A percentile compares a stretch with the other conserved stretches of the same genome.
phyloP scores from a whole-genome alignment of 164 flowering plant genomes.

The Vitis labrusca region DNA sequence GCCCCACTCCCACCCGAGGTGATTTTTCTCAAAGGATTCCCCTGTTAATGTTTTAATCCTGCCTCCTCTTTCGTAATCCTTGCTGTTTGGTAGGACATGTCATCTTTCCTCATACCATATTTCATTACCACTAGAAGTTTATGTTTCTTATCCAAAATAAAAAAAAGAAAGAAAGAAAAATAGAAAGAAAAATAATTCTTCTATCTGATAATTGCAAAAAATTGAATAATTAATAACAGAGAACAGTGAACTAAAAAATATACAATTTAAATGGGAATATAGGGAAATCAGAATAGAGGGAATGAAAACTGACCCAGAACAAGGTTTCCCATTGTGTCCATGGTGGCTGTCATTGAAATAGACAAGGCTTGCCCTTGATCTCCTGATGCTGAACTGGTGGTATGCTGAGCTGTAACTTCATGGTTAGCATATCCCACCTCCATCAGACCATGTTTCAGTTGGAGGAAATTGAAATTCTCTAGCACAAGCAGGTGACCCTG shows the following conservation, averaged over 20 bases:
- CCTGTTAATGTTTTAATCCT: too few relatives aligned
- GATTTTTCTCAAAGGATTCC: too few relatives aligned
- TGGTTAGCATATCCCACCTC: constrained; percentile 79
- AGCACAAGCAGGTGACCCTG: constrained; percentile 88
- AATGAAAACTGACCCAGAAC: constrained; percentile 60
- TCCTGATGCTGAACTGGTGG: constrained; percentile 25
- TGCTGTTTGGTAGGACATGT: too few relatives aligned
- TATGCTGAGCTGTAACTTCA: constrained; percentile 20
- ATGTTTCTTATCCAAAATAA: too few relatives aligned
- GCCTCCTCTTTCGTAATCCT: too few relatives aligned
- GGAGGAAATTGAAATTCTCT: constrained; percentile 58
- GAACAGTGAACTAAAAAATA: not conserved
- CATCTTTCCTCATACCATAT: too few relatives aligned
- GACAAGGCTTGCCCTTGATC: constrained; percentile 50
- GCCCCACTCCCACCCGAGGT: too few relatives aligned
- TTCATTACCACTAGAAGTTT: too few relatives aligned
- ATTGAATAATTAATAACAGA: not conserved
- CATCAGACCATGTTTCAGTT: constrained; percentile 88
- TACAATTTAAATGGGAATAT: not conserved
- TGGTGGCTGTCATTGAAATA: constrained; percentile 90
- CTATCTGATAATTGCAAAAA: too few relatives aligned
- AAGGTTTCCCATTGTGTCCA: constrained; percentile 70
- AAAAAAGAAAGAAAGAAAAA: too few relatives aligned
- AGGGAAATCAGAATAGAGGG: not conserved
- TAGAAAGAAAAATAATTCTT: too few relatives aligned